Evolutionary conservation across 2,329 filamentous ascomycete genomes (phyloP).

Genomic region (Calonectria honghensis): DNA sequence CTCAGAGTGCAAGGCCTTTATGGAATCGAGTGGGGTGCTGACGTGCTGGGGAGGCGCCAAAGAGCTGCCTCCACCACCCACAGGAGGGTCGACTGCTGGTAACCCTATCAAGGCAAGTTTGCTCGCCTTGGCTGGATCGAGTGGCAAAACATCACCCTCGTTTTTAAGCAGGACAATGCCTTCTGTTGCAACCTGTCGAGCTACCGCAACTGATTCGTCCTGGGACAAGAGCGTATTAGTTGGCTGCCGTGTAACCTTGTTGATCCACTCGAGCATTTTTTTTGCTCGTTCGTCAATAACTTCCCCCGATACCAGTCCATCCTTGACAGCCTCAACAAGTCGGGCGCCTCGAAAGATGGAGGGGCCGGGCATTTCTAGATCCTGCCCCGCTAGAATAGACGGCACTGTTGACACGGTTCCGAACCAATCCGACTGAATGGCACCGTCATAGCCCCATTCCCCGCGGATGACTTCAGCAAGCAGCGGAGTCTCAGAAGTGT

Average conservation of each 20-base stretch:
- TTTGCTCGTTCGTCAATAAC: slow-evolving; percentile 4
- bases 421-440: slow-evolving; percentile 17
- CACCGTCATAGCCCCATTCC: slow-evolving; percentile 13
- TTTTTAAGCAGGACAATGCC: slow-evolving; percentile 3
- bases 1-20: neutral
- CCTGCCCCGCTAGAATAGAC: neutral
- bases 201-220: neutral
- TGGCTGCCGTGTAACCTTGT: neutral
- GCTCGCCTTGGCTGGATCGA: neutral
- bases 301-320: neutral
- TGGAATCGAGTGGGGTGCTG: neutral
- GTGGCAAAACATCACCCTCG: neutral
- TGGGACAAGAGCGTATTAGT: neutral
- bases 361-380: slow-evolving; percentile 7
- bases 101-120: neutral
- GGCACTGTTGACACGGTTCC: slow-evolving; percentile 10
- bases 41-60: slow-evolving; percentile 1
- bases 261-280: slow-evolving; percentile 16
- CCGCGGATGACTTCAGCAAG: neutral
- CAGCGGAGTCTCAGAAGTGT: slow-evolving; percentile 5
- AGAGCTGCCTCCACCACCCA: neutral
- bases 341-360: slow-evolving; percentile 6
- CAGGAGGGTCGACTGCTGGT: neutral
- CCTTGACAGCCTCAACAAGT: neutral
- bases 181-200: slow-evolving; percentile 8